Percentiles rank a stretch among this genome's conserved stretches.
These are phyloP conservation scores for Colletotrichum lentis DNA, from an alignment of 2,329 filamentous ascomycete species.

Conservation along the genomic window DNA sequence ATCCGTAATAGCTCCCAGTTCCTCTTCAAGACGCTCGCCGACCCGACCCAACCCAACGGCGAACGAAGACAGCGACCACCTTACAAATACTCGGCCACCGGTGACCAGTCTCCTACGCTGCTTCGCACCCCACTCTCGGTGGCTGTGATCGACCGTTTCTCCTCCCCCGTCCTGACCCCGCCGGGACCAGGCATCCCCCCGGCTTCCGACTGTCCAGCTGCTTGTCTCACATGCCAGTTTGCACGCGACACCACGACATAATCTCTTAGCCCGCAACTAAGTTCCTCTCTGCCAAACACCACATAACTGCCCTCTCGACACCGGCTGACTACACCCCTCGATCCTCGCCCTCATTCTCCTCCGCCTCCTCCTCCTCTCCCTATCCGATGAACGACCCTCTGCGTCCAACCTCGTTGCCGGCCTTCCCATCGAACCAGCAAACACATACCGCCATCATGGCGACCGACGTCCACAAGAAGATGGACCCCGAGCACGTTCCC, in stretches of 20 bases:
- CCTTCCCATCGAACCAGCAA: background rate
- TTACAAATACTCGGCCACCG: background rate
- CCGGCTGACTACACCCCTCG: background rate
- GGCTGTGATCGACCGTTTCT: constrained; percentile 8
- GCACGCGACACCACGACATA: constrained; percentile 29
- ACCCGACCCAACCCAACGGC: background rate
- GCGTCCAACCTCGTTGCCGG: background rate
- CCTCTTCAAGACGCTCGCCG: background rate
- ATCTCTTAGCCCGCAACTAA: constrained; percentile 4
- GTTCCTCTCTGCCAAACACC: background rate
- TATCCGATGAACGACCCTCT: constrained; percentile 1
- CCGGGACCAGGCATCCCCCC: constrained; percentile 28
- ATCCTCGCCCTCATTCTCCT: background rate
- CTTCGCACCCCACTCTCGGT: constrained; percentile 3
- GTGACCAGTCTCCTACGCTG: background rate
- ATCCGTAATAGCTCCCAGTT: constrained; percentile 5
- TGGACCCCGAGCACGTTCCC: constrained; percentile 37
- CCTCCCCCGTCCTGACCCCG: constrained; percentile 16
- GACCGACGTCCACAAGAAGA: constrained; percentile 48
- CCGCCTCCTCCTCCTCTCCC: background rate
- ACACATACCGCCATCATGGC: constrained; percentile 44
- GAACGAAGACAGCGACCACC: background rate
- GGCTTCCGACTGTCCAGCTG: constrained; percentile 24
- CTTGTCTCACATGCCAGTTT: constrained; percentile 31
- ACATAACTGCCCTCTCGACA: background rate